Evolutionary conservation across 805 yeast species (phyloP).

Genomic region (Ogataea polymorpha): DNA sequence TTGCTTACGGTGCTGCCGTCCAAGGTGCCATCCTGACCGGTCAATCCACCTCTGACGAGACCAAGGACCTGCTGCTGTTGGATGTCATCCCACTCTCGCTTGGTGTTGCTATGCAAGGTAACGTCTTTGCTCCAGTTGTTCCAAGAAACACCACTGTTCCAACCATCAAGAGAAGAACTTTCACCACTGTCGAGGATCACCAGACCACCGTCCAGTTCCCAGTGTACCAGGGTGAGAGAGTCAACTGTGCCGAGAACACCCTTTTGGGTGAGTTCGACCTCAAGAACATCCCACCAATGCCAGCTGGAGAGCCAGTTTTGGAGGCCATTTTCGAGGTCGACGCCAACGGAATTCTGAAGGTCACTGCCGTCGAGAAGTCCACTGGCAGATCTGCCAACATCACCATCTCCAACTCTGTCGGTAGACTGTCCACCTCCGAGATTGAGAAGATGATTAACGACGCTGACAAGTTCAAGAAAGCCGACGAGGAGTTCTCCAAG

Average conservation of each 20-base stretch:
- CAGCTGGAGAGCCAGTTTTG: conserved; percentile 98
- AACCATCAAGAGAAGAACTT: conserved; percentile 97
- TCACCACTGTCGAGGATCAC: conserved; percentile 98
- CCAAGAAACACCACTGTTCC: conserved; percentile 99
- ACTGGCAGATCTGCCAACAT: conserved; percentile 98
- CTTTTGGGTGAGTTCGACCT: conserved; percentile 98
- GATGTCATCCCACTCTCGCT: conserved; percentile 98
- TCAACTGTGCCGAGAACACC: conserved; percentile 96
- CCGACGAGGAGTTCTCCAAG: conserved; percentile 98
- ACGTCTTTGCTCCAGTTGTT: conserved; percentile 97
- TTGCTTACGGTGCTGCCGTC: conserved; percentile 99
- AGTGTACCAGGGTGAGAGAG: conserved; percentile 99
- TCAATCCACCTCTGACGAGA: conserved; percentile 82
- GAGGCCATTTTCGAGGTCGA: conserved; percentile 99
- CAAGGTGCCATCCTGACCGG: conserved; percentile 99
- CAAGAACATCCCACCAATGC: conserved; percentile 96
- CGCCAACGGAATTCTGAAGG: conserved; percentile 99
- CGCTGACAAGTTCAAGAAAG: conserved; percentile 98
- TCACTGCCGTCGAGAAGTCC: conserved; percentile 97
- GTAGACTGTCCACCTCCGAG: conserved; percentile 94
- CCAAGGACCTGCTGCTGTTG: conserved; percentile 91
- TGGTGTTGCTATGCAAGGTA: conserved; percentile 99
- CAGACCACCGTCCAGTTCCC: conserved; percentile 99
- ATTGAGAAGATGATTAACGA: conserved; percentile 98
- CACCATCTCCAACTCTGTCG: conserved; percentile 98